Evolutionary conservation across 2,329 filamentous ascomycete species (phyloP).

Genomic region (Lasiodiplodia theobromae): DNA sequence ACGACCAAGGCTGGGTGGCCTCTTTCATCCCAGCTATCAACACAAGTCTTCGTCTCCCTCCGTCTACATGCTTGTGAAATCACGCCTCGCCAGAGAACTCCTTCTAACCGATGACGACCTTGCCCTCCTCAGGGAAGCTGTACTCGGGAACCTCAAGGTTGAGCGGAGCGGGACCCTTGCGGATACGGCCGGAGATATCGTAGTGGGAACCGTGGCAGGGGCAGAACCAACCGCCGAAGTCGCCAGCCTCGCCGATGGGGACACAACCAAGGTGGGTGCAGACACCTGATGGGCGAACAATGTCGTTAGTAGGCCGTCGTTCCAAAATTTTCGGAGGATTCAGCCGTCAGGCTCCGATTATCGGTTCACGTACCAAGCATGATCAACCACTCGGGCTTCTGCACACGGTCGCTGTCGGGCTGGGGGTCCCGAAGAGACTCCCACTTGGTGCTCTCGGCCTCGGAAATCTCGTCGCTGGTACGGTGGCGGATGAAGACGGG

Average conservation of each 20-base stretch:
- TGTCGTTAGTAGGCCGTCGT: slow-evolving; percentile 35
- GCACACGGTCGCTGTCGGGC: slow-evolving; percentile 87
- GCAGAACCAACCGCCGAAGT: slow-evolving; percentile 99
- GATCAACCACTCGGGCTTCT: slow-evolving; percentile 98
- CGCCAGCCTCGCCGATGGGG: slow-evolving; percentile 97
- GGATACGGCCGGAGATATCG: slow-evolving; percentile 98
- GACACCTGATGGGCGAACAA: slow-evolving; percentile 68
- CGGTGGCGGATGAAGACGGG: slow-evolving; percentile 99
- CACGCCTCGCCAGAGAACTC: neutral
- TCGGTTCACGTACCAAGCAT: slow-evolving; percentile 78
- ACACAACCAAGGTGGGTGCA: slow-evolving; percentile 99
- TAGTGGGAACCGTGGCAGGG: slow-evolving; percentile 99
- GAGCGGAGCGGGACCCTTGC: slow-evolving; percentile 94
- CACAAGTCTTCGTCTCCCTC: slow-evolving; percentile 20
- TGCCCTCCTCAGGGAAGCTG: slow-evolving; percentile 89
- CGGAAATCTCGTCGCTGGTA: slow-evolving; percentile 88
- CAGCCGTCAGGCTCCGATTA: slow-evolving; percentile 5
- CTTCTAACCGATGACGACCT: slow-evolving; percentile 83
- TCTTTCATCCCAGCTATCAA: slow-evolving; percentile 29
- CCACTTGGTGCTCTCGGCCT: slow-evolving; percentile 89
- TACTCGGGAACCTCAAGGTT: slow-evolving; percentile 96
- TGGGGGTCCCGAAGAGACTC: slow-evolving; percentile 88
- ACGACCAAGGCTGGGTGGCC: slow-evolving; percentile 21
- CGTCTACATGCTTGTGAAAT: slow-evolving; percentile 20
- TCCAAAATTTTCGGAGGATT: neutral